Evolutionary conservation across 1,139 yeast genomes (phyloP).

Genomic region (Suhomyces yuchorum): DNA sequence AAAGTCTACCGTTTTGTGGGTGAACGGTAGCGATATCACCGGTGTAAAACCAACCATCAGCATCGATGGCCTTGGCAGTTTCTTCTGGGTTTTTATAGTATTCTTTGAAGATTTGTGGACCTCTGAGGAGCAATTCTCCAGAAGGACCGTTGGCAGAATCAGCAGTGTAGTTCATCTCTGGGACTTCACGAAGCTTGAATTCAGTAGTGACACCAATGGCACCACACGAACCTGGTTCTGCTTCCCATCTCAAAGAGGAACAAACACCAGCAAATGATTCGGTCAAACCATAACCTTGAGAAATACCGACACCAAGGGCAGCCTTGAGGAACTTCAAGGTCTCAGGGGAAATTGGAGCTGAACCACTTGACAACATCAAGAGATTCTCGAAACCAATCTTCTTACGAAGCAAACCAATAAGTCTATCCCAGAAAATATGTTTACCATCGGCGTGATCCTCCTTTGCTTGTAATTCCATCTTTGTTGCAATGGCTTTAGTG

Average conservation of each 20-base stretch:
- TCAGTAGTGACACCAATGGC: conserved; percentile 38
- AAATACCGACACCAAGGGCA: conserved; percentile 38
- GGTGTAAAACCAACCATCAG: conserved; percentile 62
- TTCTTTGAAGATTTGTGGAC: conserved; percentile 40
- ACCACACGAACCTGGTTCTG: conserved; percentile 47
- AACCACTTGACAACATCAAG: conserved; percentile 34
- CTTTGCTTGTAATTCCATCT: conserved; percentile 32
- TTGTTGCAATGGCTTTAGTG: conserved; percentile 34
- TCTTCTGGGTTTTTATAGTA: conserved; percentile 45
- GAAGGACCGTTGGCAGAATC: conserved; percentile 40
- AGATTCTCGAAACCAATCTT: conserved; percentile 43
- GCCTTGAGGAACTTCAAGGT: conserved; percentile 47
- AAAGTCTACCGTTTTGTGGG: conserved; percentile 46
- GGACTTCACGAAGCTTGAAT: conserved; percentile 38
- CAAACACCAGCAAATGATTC: conserved; percentile 49
- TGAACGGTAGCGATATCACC: conserved; percentile 69
- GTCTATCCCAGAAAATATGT: conserved; percentile 36
- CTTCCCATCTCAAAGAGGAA: conserved; percentile 33
- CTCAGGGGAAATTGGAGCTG: conserved; percentile 48
- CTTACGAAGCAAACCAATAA: conserved; percentile 28
- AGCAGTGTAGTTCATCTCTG: conserved; percentile 39
- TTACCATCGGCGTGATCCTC: conserved; percentile 33
- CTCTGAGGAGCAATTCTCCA: conserved; percentile 45
- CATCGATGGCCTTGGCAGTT: conserved; percentile 31
- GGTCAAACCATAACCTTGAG: conserved; percentile 51